These are phyloP conservation scores for Pedinophyceae sp. DNA, from an alignment of 139 green algal genomes.

Conservation along the genomic window DNA sequence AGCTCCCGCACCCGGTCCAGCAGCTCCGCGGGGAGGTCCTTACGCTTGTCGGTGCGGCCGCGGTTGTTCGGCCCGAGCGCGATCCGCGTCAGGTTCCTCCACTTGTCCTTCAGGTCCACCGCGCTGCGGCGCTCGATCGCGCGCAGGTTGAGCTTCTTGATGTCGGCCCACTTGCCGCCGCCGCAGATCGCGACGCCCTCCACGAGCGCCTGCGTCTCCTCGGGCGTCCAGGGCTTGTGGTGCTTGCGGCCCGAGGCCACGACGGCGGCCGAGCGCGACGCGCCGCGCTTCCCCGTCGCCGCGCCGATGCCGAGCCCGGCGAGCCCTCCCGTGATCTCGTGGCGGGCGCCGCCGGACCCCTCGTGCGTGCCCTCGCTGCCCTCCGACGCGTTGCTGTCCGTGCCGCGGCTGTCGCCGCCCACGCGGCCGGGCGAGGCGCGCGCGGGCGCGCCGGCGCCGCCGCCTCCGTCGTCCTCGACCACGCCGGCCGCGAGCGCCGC, in stretches of 20 bases:
- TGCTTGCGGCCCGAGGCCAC: constrained; percentile 44
- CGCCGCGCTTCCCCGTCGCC: too few species aligned
- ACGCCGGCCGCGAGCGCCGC: too few species aligned
- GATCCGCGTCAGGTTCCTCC: constrained; percentile 46
- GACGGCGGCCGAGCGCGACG: too few species aligned
- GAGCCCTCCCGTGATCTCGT: too few species aligned
- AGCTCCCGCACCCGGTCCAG: constrained; percentile 16
- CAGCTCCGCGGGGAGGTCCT: constrained; percentile 15
- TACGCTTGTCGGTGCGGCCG: constrained; percentile 10
- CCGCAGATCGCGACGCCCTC: constrained; percentile 45
- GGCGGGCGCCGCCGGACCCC: too few species aligned
- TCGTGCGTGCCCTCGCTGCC: too few species aligned
- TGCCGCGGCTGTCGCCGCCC: too few species aligned
- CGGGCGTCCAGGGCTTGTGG: constrained; percentile 42
- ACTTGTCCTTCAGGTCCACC: constrained; percentile 59
- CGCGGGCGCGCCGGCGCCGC: too few species aligned
- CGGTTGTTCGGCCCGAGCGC: constrained; percentile 19
- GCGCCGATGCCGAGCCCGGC: too few species aligned
- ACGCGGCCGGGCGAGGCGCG: too few species aligned
- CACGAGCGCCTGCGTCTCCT: constrained; percentile 53
- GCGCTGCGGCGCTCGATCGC: constrained; percentile 18
- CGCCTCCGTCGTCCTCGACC: too few species aligned
- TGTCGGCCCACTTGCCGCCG: constrained; percentile 49
- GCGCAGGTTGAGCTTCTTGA: constrained; percentile 24
- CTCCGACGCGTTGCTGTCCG: too few species aligned